phyloP scores from a whole-genome alignment of 2,329 filamentous ascomycete species.

The Diaporthe sp. region DNA sequence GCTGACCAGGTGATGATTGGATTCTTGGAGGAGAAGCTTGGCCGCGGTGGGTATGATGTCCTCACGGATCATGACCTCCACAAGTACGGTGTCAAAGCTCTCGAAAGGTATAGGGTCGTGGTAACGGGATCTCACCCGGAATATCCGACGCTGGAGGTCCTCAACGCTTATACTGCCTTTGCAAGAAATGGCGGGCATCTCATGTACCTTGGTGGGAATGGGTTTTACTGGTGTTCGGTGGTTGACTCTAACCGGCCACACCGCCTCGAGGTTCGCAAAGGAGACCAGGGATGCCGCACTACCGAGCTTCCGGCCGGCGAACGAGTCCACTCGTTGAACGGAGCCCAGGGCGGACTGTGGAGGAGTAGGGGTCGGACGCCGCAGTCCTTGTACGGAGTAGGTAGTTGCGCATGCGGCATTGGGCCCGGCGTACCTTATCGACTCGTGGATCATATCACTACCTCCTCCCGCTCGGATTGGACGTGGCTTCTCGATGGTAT shows the following conservation, averaged over 20 bases:
- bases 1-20: not conserved
- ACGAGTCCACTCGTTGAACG: not conserved
- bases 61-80: not conserved
- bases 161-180: not conserved
- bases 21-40: not conserved
- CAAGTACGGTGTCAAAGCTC: not conserved
- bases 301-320: not conserved
- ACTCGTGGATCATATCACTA: not conserved
- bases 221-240: not conserved
- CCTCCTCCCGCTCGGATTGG: not conserved
- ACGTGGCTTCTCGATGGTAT: not conserved
- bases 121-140: not conserved
- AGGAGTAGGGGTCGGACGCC: not conserved
- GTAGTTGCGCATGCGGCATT: not conserved
- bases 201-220: not conserved
- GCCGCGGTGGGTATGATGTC: not conserved
- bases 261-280: not conserved
- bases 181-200: not conserved
- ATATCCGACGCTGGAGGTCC: not conserved
- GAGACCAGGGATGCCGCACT: not conserved
- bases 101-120: not conserved
- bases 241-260: not conserved
- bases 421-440: not conserved
- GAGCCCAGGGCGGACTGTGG: not conserved
- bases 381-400: not conserved